Conservation (phyloP, 2,329 filamentous ascomycete species). For the Pseudocercospora macadamiae region DNA sequence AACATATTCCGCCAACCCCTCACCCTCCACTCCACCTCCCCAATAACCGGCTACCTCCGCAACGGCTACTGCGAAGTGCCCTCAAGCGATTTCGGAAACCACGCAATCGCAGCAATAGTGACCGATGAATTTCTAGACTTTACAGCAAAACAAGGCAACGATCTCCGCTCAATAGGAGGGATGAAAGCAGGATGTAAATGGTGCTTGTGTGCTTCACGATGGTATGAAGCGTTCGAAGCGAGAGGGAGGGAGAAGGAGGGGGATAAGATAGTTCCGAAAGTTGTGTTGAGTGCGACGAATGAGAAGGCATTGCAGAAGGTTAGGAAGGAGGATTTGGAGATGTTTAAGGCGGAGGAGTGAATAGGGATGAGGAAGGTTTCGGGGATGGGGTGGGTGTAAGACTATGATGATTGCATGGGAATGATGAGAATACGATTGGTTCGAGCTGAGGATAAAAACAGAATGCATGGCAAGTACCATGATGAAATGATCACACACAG, state of each 20-base stretch:
- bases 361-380: neutral
- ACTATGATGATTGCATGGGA: no score
- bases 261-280: conserved; percentile 51
- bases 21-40: conserved; percentile 58
- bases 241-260: conserved; percentile 47
- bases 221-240: conserved; percentile 61
- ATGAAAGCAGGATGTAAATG: conserved; percentile 63
- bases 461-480: no score
- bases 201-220: conserved; percentile 63
- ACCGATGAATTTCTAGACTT: conserved; percentile 65
- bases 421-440: no score
- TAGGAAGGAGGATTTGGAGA: conserved; percentile 53
- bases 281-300: conserved; percentile 58
- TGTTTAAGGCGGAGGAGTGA: conserved; percentile 47
- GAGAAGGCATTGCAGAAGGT: conserved; percentile 55
- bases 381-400: no score
- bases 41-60: conserved; percentile 63
- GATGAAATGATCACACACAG: no score
- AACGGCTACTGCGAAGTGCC: conserved; percentile 64
- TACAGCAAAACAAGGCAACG: conserved; percentile 61
- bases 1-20: conserved; percentile 62
- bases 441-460: no score
- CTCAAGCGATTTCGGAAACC: conserved; percentile 60
- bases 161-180: conserved; percentile 56
- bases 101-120: conserved; percentile 61